Evolutionary conservation across 805 yeast species (phyloP), one percentile per base, ranked within the genome.

Genomic region (Komagataella kurtzmanii): DNA sequence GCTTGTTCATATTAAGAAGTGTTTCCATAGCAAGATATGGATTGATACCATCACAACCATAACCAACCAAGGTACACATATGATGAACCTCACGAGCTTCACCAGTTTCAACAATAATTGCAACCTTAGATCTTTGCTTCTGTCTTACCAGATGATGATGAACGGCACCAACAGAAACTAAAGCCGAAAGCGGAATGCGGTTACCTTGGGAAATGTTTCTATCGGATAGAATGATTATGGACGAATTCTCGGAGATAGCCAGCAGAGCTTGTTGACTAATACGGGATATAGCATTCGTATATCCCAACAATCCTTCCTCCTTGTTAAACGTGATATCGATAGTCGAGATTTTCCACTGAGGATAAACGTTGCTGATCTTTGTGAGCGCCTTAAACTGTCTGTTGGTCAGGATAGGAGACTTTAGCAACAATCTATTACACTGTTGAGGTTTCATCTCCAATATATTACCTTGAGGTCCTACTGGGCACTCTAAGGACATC

Each of bases 1-100:
- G 97, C 48, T 74, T 72, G 69, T 86, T 86, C 85, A 91, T 80
- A 70, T 86, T 83, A 54, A 87, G 70, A 60, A 93, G 72, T 12
- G 97, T 83, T 68, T 93, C 97, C 71, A 91, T 79, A 14, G 91
- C 96, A 65, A 91, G 73, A 73, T 89, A 93, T 53, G 99, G 99
- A 70, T 86, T 87, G 62, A 91, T 75, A 56, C 89, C 98, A 71
- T 91, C 99, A 56, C 91, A 96, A 75, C 99, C 99, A 67, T 93
- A 93, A 59, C 99, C 98, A 30, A 91, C 79, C 58, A 91, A 74
- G 59, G 89, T 89, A 73, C 97, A 88, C 68, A 89, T 81, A 71
- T 91, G 98, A 67, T 91, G 99, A 46, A 91, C 95, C 70, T 93
- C 99, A 66, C 95, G 83, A 14, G 97, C 98, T 71, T 91, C 99